Base-by-base conservation (phyloP, 2,329 filamentous ascomycete genomes). In the Fusarium drepaniforme region DNA sequence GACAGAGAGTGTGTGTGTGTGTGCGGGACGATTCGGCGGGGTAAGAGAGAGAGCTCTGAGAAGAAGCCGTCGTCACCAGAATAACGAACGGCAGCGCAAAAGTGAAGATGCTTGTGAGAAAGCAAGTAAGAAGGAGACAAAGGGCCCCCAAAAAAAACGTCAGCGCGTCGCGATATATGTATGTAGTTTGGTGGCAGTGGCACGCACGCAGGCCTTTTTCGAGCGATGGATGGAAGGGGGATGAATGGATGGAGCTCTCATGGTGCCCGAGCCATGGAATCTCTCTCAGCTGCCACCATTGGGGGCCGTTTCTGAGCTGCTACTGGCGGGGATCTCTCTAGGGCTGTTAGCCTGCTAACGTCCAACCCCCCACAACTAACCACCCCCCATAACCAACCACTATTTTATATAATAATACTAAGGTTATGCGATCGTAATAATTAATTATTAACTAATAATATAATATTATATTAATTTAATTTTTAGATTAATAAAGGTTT, bases 151-250 rank as follows among this genome's bases (percentile, higher is more conserved):
- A 44, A 13, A 42, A 42, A 44, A 40, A 56, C 38, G 73, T 71
- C 72, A 70, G 71, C 71, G 69, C 66, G 68, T 75, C 68, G 73
- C 69, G 76, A 78, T 78, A 78, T 78, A 78, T 78, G 76, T 78
- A 78, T 75, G 74, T 67, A 71, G 60, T 69, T 64, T 72, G 66
- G 62, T 74, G 70, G 74, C 21, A 38, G 15, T 30, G 8, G 37
- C 37, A 40, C 37, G 38, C 38, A 42, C 21, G 11, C 12, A 23
- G 21, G 70, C 68, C 70, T 67, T 71, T 59, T 67, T 35, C 33
- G 61, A 33, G 40, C 42, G 60, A 69, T 49, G 72, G 64, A 71
- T 71, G 71, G 74, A 68, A 70, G 64, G 73, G 75, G 60, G 61
- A 38, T 44, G 57, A 58, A 59, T 61, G 46, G 62, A 70, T 63